Evolutionary conservation across 371 early-diverging fungal genomes (phyloP).

Genomic region (Syncephalastrum monosporum): DNA sequence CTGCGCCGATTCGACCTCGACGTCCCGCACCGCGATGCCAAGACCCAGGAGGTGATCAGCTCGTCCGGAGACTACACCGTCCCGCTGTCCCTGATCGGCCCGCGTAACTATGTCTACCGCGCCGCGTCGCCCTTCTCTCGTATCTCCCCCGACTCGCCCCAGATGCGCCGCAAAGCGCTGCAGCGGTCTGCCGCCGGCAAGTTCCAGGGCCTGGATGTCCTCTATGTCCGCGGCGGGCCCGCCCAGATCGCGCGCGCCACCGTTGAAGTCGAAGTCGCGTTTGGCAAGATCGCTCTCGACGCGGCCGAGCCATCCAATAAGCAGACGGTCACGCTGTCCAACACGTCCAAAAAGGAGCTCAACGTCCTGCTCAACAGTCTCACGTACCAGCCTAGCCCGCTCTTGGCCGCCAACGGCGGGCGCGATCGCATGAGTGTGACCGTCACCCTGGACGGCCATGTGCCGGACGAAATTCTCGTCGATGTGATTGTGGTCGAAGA

Average conservation of each 20-base stretch:
- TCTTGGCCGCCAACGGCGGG: constrained; percentile 43
- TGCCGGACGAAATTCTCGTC: constrained; percentile 18
- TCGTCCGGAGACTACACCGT: constrained; percentile 27
- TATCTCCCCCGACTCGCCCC: constrained; percentile 9
- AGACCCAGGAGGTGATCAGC: constrained; percentile 31
- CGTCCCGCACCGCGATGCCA: constrained; percentile 40
- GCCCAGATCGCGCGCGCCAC: constrained; percentile 17
- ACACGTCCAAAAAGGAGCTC: constrained; percentile 31
- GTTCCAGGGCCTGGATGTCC: constrained; percentile 54
- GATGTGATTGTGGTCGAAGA: constrained; percentile 36
- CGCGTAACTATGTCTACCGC: constrained; percentile 36
- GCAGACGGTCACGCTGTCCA: constrained; percentile 5
- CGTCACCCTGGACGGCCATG: constrained; percentile 18
- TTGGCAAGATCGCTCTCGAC: constrained; percentile 22
- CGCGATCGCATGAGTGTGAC: constrained; percentile 30
- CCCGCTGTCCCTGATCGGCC: constrained; percentile 28
- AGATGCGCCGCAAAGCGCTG: constrained; percentile 23
- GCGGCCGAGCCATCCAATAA: constrained; percentile 7
- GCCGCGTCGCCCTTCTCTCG: constrained; percentile 17
- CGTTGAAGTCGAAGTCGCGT: constrained; percentile 25
- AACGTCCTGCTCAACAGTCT: constrained; percentile 37
- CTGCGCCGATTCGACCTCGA: constrained; percentile 54
- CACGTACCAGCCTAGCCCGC: constrained; percentile 30
- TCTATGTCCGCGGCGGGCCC: constrained; percentile 56
- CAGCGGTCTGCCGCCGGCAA: constrained; percentile 43